Evolutionary conservation across 2,329 filamentous ascomycete species (phyloP).

Genomic region (Pseudocercospora fuligena): DNA sequence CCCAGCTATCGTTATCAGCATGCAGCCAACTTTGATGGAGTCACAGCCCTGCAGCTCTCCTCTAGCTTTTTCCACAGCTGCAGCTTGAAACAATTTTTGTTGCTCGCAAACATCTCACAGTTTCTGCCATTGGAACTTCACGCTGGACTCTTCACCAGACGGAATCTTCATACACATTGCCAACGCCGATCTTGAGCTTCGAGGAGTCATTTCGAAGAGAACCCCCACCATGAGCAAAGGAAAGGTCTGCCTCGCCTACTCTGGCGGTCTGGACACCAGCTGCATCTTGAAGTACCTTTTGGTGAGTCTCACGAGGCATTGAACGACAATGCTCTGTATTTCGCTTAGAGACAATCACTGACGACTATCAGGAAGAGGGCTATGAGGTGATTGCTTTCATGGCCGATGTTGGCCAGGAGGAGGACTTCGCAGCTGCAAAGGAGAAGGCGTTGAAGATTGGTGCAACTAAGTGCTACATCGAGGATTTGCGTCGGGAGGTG

Average conservation of each 20-base stretch:
- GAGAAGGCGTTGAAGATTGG: conserved; percentile 73
- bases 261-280: conserved; percentile 64
- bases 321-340: conserved; percentile 29
- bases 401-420: conserved; percentile 66
- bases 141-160: neutral
- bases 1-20: neutral
- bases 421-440: conserved; percentile 75
- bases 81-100: neutral
- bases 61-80: neutral
- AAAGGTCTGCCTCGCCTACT: conserved; percentile 57
- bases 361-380: conserved; percentile 51
- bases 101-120: neutral
- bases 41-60: neutral
- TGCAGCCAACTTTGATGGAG: neutral
- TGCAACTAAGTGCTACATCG: conserved; percentile 65
- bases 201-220: conserved; percentile 11
- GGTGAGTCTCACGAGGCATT: conserved; percentile 35
- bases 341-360: neutral
- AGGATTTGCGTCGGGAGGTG: conserved; percentile 64
- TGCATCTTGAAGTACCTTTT: conserved; percentile 56
- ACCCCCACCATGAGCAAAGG: conserved; percentile 30
- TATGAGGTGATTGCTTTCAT: conserved; percentile 71
- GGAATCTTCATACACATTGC: conserved; percentile 7
- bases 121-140: neutral
- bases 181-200: conserved; percentile 10